Evolutionary conservation across 768 basidiomycete genomes (phyloP), one percentile per base, ranked within the genome.

Genomic region (Epithele typhae): DNA sequence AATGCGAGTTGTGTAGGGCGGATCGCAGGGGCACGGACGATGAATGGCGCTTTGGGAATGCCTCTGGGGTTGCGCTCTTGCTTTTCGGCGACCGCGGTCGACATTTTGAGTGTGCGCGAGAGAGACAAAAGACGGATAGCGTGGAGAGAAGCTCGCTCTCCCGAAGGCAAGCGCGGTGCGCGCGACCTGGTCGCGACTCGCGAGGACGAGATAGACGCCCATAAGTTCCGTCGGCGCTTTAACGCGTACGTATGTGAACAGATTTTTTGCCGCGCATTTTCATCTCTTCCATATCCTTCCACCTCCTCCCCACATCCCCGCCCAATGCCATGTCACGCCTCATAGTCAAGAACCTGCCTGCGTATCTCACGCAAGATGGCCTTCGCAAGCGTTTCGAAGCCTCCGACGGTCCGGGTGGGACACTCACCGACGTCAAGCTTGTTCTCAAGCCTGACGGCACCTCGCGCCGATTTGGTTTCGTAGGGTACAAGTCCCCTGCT

Each of bases 1-100:
- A 30, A 30, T 30, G 8, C 27, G 27, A 30, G 27, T 7, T 7
- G 27, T 7, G 27, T 30, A 14, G 38, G 15, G 25, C n/a, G 21
- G 17, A 39, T 4, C 24, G 34, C 2, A 17, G 43, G 27, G 23
- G 24, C 15, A 75, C 84, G 55, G 53, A 95, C 94, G 43, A 98
- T 85, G 60, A 99, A 99, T 0, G 91, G 90, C 3, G 95, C 94
- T 66, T 87, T 85, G 19, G 95, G 95, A 42, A 98, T 98, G 4
- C 95, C 95, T 43, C 95, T 74, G 0, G 92, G 84, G 54, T 94
- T 98, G 59, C 81, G 82, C 65, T 81, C 65, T 43, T 60, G 57
- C 11, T 43, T 51, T 14, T 53, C 36, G 1, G 27, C 25, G n/a
- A 34, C 34, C 7, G 37, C 4, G 3, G 21, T 37, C 0, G 56